Evolutionary conservation across 2,329 filamentous ascomycete species (phyloP).

Genomic region (Onygenales sp.): DNA sequence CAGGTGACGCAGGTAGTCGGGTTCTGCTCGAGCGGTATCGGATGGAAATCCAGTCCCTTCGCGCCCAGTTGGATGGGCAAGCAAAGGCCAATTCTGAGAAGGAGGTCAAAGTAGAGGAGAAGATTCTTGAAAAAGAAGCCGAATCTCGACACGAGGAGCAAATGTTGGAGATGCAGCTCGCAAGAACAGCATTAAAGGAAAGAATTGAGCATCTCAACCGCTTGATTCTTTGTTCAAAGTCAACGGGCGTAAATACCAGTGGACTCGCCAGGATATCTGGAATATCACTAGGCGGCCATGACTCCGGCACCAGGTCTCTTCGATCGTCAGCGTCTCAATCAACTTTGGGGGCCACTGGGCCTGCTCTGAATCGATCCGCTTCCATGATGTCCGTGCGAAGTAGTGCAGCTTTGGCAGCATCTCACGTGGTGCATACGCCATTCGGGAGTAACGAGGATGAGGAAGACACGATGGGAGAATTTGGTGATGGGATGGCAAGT

Average conservation of each 20-base stretch:
- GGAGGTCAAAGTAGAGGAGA: constrained; percentile 39
- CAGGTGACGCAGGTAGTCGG: constrained; percentile 71
- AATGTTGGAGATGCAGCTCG: constrained; percentile 96
- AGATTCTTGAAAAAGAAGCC: constrained; percentile 66
- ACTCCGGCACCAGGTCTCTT: constrained; percentile 43
- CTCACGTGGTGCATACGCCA: constrained; percentile 22
- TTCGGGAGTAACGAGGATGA: constrained; percentile 47
- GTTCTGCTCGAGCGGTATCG: constrained; percentile 88
- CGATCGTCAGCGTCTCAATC: constrained; percentile 65
- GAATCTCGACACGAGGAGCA: constrained; percentile 89
- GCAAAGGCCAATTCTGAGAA: constrained; percentile 57
- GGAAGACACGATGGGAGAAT: constrained; percentile 68
- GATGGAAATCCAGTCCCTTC: constrained; percentile 79
- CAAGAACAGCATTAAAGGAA: constrained; percentile 90
- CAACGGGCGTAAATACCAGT: constrained; percentile 78
- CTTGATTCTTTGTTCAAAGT: constrained; percentile 90
- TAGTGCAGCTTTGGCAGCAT: constrained; percentile 22
- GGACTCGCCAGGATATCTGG: constrained; percentile 57
- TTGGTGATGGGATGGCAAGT: constrained; percentile 76
- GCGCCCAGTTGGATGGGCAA: constrained; percentile 72
- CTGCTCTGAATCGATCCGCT: constrained; percentile 52
- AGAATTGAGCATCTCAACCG: constrained; percentile 95
- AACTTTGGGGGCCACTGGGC: constrained; percentile 34
- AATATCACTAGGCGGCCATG: constrained; percentile 40
- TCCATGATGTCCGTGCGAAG: constrained; percentile 56